phyloP scores from a whole-genome alignment of 352 stramenopile species.

The Globisporangium nunn region DNA sequence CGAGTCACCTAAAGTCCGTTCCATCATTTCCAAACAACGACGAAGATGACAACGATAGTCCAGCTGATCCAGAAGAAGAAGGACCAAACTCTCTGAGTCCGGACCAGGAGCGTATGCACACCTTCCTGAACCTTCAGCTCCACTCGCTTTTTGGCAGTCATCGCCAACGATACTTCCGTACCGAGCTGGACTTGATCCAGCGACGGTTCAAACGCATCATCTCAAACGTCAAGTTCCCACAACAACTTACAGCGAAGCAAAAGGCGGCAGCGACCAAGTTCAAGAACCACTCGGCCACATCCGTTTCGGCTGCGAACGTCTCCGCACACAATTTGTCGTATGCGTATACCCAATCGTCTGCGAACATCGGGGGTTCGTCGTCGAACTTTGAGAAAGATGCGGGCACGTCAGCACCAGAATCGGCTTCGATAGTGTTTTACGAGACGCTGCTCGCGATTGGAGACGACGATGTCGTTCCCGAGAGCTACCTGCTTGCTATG shows the following conservation, averaged over 20 bases:
- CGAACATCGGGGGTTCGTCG: constrained; percentile 18
- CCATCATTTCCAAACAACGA: not conserved
- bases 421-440: constrained; percentile 33
- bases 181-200: constrained; percentile 60
- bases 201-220: constrained; percentile 36
- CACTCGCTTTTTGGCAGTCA: constrained; percentile 77
- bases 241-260: constrained; percentile 27
- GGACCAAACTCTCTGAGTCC: constrained; percentile 4
- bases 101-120: constrained; percentile 41
- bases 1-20: not conserved
- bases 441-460: constrained; percentile 42
- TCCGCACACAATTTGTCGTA: constrained; percentile 1
- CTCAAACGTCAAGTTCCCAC: constrained; percentile 39
- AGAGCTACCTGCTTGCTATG: constrained; percentile 31
- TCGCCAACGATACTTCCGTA: constrained; percentile 54
- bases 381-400: constrained; percentile 45
- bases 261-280: constrained; percentile 30
- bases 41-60: not conserved
- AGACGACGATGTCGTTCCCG: constrained; percentile 32
- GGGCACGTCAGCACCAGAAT: constrained; percentile 18
- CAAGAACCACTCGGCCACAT: constrained; percentile 10
- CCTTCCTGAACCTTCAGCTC: constrained; percentile 66
- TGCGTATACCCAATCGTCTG: constrained; percentile 6
- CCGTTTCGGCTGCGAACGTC: constrained; percentile 1
- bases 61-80: not conserved